Evolutionary conservation across 164 flowering plant species (phyloP).

Genomic region (Sedum album): DNA sequence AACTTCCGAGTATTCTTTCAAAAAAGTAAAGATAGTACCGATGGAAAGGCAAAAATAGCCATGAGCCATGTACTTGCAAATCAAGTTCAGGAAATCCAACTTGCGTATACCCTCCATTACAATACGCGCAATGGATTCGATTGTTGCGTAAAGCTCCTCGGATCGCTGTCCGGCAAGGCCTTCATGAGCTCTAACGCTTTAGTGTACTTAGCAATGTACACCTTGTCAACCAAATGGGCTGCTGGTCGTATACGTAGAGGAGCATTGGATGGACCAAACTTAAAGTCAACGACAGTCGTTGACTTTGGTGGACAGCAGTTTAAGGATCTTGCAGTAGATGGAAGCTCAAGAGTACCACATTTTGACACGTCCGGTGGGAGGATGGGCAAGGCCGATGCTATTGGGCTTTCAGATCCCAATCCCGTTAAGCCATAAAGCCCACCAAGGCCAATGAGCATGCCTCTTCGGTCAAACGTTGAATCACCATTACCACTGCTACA

Average conservation of each 20-base stretch:
- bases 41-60: slow-evolving; percentile 66
- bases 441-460: slow-evolving; percentile 38
- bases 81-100: slow-evolving; percentile 34
- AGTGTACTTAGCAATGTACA: slow-evolving; percentile 39
- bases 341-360: slow-evolving; percentile 27
- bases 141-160: slow-evolving; percentile 50
- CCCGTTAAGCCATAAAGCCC: slow-evolving; percentile 32
- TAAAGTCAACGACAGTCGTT: slow-evolving; percentile 35
- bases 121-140: slow-evolving; percentile 68
- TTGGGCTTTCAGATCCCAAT: neutral
- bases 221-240: slow-evolving; percentile 33
- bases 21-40: slow-evolving; percentile 41
- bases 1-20: slow-evolving; percentile 43
- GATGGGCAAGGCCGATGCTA: slow-evolving; percentile 24
- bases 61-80: slow-evolving; percentile 46
- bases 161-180: slow-evolving; percentile 37
- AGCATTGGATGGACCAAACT: slow-evolving; percentile 20
- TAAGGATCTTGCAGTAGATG: slow-evolving; percentile 14
- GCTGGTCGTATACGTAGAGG: slow-evolving; percentile 43
- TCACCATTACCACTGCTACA: slow-evolving; percentile 12
- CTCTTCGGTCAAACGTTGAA: slow-evolving; percentile 26
- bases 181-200: slow-evolving; percentile 46
- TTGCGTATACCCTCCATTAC: slow-evolving; percentile 45
- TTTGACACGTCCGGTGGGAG: slow-evolving; percentile 20
- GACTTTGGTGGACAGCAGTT: slow-evolving; percentile 59